A percentile compares a stretch with the other conserved stretches of the same genome.
These are phyloP conservation scores for Phytophthora ohioensis DNA, from an alignment of 352 stramenopile genomes.

Conservation along the genomic window DNA sequence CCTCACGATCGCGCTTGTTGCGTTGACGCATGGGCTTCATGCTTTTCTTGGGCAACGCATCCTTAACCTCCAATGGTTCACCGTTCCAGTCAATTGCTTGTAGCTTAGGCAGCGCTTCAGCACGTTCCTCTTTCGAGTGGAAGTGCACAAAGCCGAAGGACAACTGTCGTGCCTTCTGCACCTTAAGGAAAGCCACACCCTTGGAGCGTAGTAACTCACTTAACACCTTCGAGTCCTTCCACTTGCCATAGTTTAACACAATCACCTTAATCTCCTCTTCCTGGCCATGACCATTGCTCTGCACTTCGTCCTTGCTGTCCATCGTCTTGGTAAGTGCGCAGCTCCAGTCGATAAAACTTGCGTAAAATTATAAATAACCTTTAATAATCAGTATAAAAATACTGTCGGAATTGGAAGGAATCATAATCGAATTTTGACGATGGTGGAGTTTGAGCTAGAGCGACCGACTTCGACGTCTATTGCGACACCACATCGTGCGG, in stretches of 20 bases:
- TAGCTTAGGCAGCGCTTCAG: slow-evolving; percentile 59
- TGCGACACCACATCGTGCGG: slow-evolving; percentile 16
- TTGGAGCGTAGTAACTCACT: slow-evolving; percentile 59
- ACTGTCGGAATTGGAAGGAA: slow-evolving; percentile 11
- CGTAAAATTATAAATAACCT: neutral
- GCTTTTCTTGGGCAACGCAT: slow-evolving; percentile 71
- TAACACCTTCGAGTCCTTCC: slow-evolving; percentile 78
- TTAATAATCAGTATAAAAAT: neutral
- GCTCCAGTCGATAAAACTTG: slow-evolving; percentile 5
- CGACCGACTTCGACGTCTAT: neutral
- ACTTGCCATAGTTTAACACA: slow-evolving; percentile 91
- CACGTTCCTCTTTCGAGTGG: slow-evolving; percentile 61
- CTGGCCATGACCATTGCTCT: slow-evolving; percentile 19
- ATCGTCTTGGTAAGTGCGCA: slow-evolving; percentile 10
- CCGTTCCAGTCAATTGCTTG: slow-evolving; percentile 69
- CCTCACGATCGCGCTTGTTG: slow-evolving; percentile 18
- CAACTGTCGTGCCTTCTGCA: slow-evolving; percentile 82
- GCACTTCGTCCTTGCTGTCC: slow-evolving; percentile 11
- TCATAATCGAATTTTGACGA: neutral
- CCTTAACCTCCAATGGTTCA: slow-evolving; percentile 80
- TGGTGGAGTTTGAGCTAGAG: slow-evolving; percentile 17
- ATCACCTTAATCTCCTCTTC: slow-evolving; percentile 83
- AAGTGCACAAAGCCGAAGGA: slow-evolving; percentile 88
- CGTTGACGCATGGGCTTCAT: slow-evolving; percentile 43
- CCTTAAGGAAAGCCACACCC: slow-evolving; percentile 67